Conservation (phyloP, 2,329 filamentous ascomycete species). For the Hypoxylon sp. region DNA sequence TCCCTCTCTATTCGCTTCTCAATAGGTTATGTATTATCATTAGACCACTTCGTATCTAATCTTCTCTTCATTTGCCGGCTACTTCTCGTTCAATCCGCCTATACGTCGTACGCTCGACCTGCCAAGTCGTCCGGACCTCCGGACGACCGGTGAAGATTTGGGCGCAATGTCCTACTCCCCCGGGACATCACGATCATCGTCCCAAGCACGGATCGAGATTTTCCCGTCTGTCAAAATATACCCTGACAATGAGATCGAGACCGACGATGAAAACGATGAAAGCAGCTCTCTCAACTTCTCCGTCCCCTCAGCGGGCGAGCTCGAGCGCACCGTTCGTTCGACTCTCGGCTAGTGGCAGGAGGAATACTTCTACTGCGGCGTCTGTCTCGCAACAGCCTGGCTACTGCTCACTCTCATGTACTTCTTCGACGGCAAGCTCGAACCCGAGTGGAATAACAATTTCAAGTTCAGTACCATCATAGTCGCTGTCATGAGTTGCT, state of each 20-base stretch:
- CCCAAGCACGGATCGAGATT: conserved; percentile 13
- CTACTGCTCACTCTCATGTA: conserved; percentile 51
- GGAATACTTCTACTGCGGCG: conserved; percentile 53
- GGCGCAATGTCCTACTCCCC: not conserved
- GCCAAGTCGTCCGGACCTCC: too few species aligned
- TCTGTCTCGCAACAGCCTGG: conserved; percentile 50
- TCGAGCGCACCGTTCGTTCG: conserved; percentile 45
- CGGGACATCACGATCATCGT: not conserved
- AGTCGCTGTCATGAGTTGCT: conserved; percentile 56
- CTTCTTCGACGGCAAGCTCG: conserved; percentile 51
- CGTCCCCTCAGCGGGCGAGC: conserved; percentile 42
- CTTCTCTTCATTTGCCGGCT: not conserved
- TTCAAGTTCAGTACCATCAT: conserved; percentile 55
- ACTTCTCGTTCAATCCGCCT: not conserved
- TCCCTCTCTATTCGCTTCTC: not conserved
- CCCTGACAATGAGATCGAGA: conserved; percentile 19
- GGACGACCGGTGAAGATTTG: not conserved
- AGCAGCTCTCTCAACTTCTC: conserved; percentile 31
- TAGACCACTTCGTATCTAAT: not conserved
- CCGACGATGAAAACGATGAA: conserved; percentile 26
- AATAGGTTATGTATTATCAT: not conserved
- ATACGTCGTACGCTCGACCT: not conserved
- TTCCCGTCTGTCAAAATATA: conserved; percentile 22
- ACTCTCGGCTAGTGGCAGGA: conserved; percentile 55
- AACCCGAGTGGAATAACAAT: conserved; percentile 49